phyloP scores from a whole-genome alignment of 768 basidiomycete species.

The Saitozyma sp. region DNA sequence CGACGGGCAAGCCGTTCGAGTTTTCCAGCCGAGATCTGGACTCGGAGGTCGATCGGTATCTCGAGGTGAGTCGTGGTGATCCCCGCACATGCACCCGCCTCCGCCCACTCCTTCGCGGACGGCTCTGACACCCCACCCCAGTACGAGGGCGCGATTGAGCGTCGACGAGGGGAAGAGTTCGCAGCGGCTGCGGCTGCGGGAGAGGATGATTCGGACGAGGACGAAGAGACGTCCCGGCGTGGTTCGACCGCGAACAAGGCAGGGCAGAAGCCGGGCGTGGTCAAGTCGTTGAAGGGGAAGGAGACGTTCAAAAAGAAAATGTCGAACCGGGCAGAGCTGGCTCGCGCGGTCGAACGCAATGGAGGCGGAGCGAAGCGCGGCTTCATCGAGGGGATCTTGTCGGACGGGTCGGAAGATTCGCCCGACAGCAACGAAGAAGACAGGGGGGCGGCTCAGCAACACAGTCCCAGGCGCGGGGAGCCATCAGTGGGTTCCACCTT shows the following conservation, averaged over 20 bases:
- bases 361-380: slow-evolving; percentile 15
- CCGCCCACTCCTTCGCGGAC: neutral
- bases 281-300: slow-evolving; percentile 40
- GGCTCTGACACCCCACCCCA: slow-evolving; percentile 8
- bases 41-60: slow-evolving; percentile 43
- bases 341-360: slow-evolving; percentile 8
- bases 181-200: slow-evolving; percentile 43
- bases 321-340: slow-evolving; percentile 9
- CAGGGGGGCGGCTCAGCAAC: neutral
- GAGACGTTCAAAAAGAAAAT: slow-evolving; percentile 35
- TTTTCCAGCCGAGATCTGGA: slow-evolving; percentile 49
- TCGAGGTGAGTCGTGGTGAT: slow-evolving; percentile 32
- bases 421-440: slow-evolving; percentile 11
- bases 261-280: slow-evolving; percentile 6
- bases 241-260: slow-evolving; percentile 6
- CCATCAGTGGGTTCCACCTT: too few species aligned
- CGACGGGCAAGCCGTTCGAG: slow-evolving; percentile 47
- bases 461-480: too few species aligned
- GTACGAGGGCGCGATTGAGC: slow-evolving; percentile 51
- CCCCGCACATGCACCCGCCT: neutral
- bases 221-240: slow-evolving; percentile 30
- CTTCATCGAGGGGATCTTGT: slow-evolving; percentile 39
- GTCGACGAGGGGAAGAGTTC: slow-evolving; percentile 47
- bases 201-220: slow-evolving; percentile 49
- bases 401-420: neutral